These are phyloP conservation scores for Cucurbita moschata DNA, from an alignment of 306 rosid species.

Conservation along the genomic window DNA sequence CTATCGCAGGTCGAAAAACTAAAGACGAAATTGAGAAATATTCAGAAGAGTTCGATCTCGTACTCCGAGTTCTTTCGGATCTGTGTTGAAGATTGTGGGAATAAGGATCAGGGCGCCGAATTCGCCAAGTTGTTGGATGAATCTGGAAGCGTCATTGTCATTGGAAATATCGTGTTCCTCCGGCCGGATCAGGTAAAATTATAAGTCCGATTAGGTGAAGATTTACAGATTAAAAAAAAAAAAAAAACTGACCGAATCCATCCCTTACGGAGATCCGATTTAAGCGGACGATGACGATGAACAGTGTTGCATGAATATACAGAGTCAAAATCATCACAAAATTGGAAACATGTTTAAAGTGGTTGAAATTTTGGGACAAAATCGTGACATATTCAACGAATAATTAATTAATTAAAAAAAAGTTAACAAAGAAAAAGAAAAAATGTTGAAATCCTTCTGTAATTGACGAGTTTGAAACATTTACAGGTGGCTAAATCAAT, in stretches of 20 bases:
- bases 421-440: too few species aligned
- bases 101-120: conserved; percentile 38
- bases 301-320: neutral
- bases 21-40: conserved; percentile 35
- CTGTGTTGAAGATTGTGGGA: conserved; percentile 41
- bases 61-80: conserved; percentile 39
- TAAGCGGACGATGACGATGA: neutral
- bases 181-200: conserved; percentile 60
- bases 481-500: conserved; percentile 53
- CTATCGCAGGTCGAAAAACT: conserved; percentile 47
- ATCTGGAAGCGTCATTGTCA: conserved; percentile 65
- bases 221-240: neutral
- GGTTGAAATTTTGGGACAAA: neutral
- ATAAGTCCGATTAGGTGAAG: neutral
- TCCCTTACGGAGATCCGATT: neutral
- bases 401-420: neutral
- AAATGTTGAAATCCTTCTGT: too few species aligned
- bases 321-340: neutral
- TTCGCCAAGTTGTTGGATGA: conserved; percentile 60
- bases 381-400: neutral
- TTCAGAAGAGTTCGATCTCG: conserved; percentile 33
- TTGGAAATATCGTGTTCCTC: conserved; percentile 66
- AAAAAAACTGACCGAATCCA: neutral
- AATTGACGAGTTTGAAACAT: neutral
- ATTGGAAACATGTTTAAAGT: neutral